phyloP scores from a whole-genome alignment of 192 early-diverging fungal species.

The Borealophlyctis nickersoniae region DNA sequence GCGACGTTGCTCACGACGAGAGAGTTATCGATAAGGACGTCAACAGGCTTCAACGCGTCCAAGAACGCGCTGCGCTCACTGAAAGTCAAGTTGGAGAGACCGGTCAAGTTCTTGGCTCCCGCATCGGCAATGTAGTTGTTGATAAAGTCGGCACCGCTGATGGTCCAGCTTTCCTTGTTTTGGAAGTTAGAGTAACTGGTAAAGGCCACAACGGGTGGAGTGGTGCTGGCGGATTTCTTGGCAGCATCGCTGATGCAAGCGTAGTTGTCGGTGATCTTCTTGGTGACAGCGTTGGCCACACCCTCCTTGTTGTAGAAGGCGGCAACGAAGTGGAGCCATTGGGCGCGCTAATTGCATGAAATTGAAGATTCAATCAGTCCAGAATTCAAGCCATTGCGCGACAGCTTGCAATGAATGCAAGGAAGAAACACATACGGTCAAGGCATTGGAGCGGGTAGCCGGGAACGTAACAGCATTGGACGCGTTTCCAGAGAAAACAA shows the following conservation, averaged over 20 bases:
- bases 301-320: constrained; percentile 67
- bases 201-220: constrained; percentile 4
- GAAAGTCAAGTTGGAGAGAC: constrained; percentile 18
- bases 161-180: constrained; percentile 37
- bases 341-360: too few relatives aligned
- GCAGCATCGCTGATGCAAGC: constrained; percentile 37
- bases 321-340: constrained; percentile 59
- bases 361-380: too few relatives aligned
- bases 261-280: constrained; percentile 56
- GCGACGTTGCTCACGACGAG: constrained; percentile 16
- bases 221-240: constrained; percentile 10
- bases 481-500: too few relatives aligned
- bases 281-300: constrained; percentile 45
- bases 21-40: constrained; percentile 33
- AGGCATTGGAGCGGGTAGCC: too few relatives aligned
- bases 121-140: constrained; percentile 43
- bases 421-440: too few relatives aligned
- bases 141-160: constrained; percentile 42
- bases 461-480: too few relatives aligned
- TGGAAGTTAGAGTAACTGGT: constrained; percentile 13
- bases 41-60: constrained; percentile 17
- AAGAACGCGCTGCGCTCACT: constrained; percentile 13
- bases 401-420: too few relatives aligned
- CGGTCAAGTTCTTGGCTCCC: constrained; percentile 14
- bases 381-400: too few relatives aligned